Evolutionary conservation across 257 asterid species (phyloP).

Genomic region (Mitragyna speciosa): DNA sequence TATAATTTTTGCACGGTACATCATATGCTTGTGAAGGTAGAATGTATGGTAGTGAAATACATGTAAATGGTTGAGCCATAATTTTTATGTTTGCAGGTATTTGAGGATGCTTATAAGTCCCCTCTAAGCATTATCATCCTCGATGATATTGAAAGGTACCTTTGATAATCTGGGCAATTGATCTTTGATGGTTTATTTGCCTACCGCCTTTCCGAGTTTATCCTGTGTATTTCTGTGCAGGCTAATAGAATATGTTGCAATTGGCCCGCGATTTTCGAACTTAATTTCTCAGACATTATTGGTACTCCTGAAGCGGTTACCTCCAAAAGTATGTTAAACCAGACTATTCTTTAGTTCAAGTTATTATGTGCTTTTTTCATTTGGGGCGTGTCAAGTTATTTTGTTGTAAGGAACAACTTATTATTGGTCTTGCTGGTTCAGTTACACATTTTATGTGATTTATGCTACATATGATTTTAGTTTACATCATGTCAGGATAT

Average conservation of each 20-base stretch:
- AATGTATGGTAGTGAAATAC: background rate
- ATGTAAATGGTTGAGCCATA: conserved; percentile 18
- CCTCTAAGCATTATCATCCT: conserved; percentile 88
- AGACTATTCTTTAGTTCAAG: conserved; percentile 9
- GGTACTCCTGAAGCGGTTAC: conserved; percentile 88
- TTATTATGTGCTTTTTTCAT: background rate
- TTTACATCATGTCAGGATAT: background rate
- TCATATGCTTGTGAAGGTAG: background rate
- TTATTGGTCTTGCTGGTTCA: background rate
- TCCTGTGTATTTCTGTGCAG: conserved; percentile 43
- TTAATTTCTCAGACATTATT: conserved; percentile 86
- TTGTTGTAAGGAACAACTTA: background rate
- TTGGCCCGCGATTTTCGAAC: conserved; percentile 97
- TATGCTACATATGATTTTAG: background rate
- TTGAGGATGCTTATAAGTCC: conserved; percentile 96
- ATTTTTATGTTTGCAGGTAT: conserved; percentile 57
- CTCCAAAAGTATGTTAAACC: conserved; percentile 69
- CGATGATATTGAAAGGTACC: conserved; percentile 94
- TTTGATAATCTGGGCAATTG: conserved; percentile 21
- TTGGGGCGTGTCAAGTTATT: background rate
- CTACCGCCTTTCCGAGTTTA: conserved; percentile 7
- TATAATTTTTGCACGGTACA: background rate
- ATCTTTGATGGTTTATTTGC: conserved; percentile 9
- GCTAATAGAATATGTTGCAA: conserved; percentile 81
- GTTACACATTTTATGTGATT: background rate